Evolutionary conservation across 768 basidiomycete genomes (phyloP).

Genomic region (Leucosporidium creatinivorum): DNA sequence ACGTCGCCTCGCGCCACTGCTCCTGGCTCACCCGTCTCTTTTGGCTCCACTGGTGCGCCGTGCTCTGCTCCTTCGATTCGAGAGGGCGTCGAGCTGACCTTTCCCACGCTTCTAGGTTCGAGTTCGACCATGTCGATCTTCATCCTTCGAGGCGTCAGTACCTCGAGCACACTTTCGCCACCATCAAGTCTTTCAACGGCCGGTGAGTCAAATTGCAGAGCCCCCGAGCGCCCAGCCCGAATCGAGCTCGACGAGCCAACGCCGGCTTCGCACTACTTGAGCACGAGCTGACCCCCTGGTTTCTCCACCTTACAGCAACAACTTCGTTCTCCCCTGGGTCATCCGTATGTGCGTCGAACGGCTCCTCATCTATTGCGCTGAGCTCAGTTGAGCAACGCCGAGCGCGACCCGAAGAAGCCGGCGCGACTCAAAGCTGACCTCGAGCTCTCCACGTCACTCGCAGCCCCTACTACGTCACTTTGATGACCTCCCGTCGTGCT

Average conservation of each 20-base stretch:
- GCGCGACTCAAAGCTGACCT: background rate
- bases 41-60: conserved; percentile 60
- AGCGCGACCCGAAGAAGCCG: too few relatives aligned
- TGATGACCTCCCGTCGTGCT: conserved; percentile 59
- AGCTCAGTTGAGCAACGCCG: conserved; percentile 8
- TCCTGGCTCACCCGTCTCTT: conserved; percentile 65
- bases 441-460: background rate
- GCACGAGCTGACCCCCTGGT: too few relatives aligned
- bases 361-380: too few relatives aligned
- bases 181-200: conserved; percentile 57
- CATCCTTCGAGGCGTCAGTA: conserved; percentile 50
- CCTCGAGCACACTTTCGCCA: conserved; percentile 70
- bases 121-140: conserved; percentile 45
- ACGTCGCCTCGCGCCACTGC: conserved; percentile 49
- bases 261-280: too few relatives aligned
- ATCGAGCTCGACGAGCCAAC: too few relatives aligned
- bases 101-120: conserved; percentile 45
- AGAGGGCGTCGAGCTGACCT: too few relatives aligned
- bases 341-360: conserved; percentile 52
- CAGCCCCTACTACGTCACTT: conserved; percentile 67
- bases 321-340: conserved; percentile 59
- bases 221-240: too few relatives aligned
- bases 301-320: conserved; percentile 43
- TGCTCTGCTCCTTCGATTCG: background rate
- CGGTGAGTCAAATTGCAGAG: conserved; percentile 38